A percentile compares a stretch with the other conserved stretches of the same genome.
Conservation (phyloP, 805 yeast species). For the Starmerella stigmatis region DNA sequence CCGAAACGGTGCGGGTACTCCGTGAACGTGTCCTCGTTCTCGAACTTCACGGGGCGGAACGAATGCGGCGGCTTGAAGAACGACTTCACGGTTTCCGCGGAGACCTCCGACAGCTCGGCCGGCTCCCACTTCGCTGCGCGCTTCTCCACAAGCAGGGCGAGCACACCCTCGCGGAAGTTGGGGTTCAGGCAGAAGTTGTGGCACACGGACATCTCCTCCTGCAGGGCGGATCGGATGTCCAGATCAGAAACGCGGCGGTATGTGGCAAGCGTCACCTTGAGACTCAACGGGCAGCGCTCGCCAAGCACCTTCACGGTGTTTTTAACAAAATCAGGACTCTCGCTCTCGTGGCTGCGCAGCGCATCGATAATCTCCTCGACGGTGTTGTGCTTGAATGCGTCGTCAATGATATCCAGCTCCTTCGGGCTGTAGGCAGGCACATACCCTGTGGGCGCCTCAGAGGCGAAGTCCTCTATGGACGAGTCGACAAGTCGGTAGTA, state of each 20-base stretch:
- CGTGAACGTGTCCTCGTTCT: conserved; percentile 32
- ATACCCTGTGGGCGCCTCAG: conserved; percentile 38
- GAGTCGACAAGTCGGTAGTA: conserved; percentile 46
- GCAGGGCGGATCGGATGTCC: conserved; percentile 55
- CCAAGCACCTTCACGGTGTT: conserved; percentile 46
- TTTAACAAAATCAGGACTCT: conserved; percentile 57
- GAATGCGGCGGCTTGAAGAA: conserved; percentile 29
- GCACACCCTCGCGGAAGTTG: conserved; percentile 51
- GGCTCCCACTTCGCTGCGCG: conserved; percentile 44
- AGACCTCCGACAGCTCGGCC: conserved; percentile 33
- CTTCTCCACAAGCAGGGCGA: conserved; percentile 42
- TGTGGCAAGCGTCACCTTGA: conserved; percentile 60
- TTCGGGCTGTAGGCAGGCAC: conserved; percentile 43
- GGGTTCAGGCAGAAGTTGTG: conserved; percentile 56
- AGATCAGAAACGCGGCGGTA: conserved; percentile 50
- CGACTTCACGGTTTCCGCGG: conserved; percentile 25
- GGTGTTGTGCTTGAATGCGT: conserved; percentile 46
- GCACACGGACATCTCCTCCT: conserved; percentile 65
- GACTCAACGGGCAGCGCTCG: conserved; percentile 66
- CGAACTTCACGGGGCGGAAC: conserved; percentile 28
- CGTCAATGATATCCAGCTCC: conserved; percentile 55
- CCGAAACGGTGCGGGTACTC: conserved; percentile 62
- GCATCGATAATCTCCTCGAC: conserved; percentile 39
- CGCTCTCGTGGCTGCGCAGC: conserved; percentile 41
- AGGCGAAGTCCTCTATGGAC: conserved; percentile 68